phyloP scores from a whole-genome alignment of 2,329 filamentous ascomycete species.

The Passalora sequoiae region DNA sequence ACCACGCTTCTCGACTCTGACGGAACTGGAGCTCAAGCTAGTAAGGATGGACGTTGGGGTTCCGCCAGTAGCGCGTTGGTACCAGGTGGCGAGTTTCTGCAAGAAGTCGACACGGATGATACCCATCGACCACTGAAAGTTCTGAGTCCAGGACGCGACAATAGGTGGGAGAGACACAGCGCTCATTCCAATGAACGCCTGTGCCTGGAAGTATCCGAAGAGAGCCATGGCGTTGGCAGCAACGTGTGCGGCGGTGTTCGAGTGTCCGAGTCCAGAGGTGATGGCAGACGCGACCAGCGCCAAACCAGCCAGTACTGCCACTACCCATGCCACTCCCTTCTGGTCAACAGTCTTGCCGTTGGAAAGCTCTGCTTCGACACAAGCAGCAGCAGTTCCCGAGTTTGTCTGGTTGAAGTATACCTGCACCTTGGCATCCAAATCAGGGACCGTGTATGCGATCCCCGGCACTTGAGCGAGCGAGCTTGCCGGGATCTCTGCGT shows the following conservation, averaged over 20 bases:
- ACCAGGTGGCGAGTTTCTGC: conserved; percentile 88
- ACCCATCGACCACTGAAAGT: conserved; percentile 98
- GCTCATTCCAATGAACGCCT: conserved; percentile 84
- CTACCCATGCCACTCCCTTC: conserved; percentile 80
- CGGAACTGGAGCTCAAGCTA: conserved; percentile 66
- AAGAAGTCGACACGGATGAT: conserved; percentile 85
- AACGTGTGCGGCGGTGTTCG: conserved; percentile 90
- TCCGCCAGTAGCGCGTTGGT: conserved; percentile 87
- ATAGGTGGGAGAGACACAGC: conserved; percentile 78
- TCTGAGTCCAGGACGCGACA: conserved; percentile 88
- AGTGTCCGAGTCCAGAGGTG: conserved; percentile 83
- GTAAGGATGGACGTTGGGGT: conserved; percentile 74
- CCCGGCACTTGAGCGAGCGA: conserved; percentile 65
- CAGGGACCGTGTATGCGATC: conserved; percentile 84
- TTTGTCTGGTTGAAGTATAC: conserved; percentile 72
- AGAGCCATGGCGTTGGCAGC: conserved; percentile 91
- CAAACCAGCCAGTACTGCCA: conserved; percentile 79
- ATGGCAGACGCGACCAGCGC: conserved; percentile 80
- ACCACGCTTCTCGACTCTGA: conserved; percentile 73
- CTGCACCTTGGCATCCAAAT: conserved; percentile 79
- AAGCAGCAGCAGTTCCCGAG: conserved; percentile 65
- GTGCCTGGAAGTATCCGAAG: conserved; percentile 89
- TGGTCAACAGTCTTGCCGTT: conserved; percentile 92
- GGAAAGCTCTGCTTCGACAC: conserved; percentile 79
- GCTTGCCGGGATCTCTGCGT: conserved; percentile 53